Conservation (phyloP, 2,329 filamentous ascomycete genomes). For the Coccinonectria pachysandricola region DNA sequence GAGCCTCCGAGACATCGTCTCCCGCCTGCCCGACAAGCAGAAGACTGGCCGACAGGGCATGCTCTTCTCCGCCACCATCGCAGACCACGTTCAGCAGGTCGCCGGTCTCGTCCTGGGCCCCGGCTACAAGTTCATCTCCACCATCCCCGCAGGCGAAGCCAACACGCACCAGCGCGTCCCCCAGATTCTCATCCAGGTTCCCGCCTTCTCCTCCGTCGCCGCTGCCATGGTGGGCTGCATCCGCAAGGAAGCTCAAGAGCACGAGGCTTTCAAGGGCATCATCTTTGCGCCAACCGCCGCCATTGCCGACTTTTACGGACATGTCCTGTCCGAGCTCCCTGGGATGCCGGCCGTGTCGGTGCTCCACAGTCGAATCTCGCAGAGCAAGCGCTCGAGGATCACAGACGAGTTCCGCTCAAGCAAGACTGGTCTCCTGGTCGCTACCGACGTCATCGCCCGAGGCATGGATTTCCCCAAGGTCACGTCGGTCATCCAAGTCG, state of each 20-base stretch:
- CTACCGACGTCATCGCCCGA: conserved; percentile 60
- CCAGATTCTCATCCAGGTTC: conserved; percentile 57
- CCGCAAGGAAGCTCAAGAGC: conserved; percentile 30
- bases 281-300: conserved; percentile 61
- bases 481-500: conserved; percentile 55
- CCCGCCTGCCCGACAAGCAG: conserved; percentile 53
- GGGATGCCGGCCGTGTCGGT: conserved; percentile 33
- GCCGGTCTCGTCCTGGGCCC: conserved; percentile 58
- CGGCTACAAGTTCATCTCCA: conserved; percentile 72
- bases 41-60: conserved; percentile 57
- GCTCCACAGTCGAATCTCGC: conserved; percentile 41
- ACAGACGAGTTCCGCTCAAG: conserved; percentile 53
- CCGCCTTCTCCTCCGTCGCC: conserved; percentile 60
- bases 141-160: conserved; percentile 62
- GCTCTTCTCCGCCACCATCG: conserved; percentile 80
- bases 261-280: conserved; percentile 67
- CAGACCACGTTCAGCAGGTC: conserved; percentile 65
- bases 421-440: conserved; percentile 46
- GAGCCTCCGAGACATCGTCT: conserved; percentile 66
- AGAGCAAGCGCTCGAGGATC: conserved; percentile 40
- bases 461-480: conserved; percentile 67
- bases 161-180: conserved; percentile 69
- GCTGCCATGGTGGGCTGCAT: conserved; percentile 49
- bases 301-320: conserved; percentile 39
- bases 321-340: conserved; percentile 30